Base-by-base conservation (phyloP, 2,329 filamentous ascomycete species). In the Pyricularia pennisetigena region DNA sequence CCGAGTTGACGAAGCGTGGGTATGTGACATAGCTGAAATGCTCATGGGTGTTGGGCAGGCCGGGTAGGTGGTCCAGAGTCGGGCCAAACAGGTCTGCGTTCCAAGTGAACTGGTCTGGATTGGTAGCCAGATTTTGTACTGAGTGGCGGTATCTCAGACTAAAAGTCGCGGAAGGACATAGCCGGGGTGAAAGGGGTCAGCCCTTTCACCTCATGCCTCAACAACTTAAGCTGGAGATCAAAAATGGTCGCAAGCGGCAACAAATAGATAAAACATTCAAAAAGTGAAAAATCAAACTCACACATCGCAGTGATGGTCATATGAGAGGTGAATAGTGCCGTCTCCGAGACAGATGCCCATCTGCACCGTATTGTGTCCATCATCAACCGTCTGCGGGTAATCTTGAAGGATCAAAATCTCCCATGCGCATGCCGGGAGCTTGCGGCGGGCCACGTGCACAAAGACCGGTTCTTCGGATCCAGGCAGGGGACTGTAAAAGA, bases 361-460 rank as follows among this genome's bases (percentile, higher is more conserved):
- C 72, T 82, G 82, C 64, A 84, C 81, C 3, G 82, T 84, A 69
- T 85, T 85, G 72, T 85, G 83, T 3, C 82, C 82, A 69, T 85
- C 83, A 62, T 84, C 78, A 1, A 78, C 79, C 14, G 77, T 81
- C 71, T 85, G 82, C 20, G 79, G 75, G 65, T 85, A 85, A 72
- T 84, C 83, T 0, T 78, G 77, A 30, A 85, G 82, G 1, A 79
- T 77, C 41, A 83, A 72, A 10, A 78, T 79, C 71, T 84, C 76
- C 82, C 83, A 84, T 0, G 74, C 62, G 0, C 77, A 76, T 3
- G 73, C 72, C 0, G 80, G 76, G 4, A 84, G 76, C 41, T 76
- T 75, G 32, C 82, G 76, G 26, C 82, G 78, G 3, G 81, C 80
- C 0, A 85, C 74, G 32, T 82, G 82, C 61, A 84, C 78, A 69